Base-by-base conservation (phyloP, 495 filamentous ascomycete genomes). In the Saxophila tyrrhenica region DNA sequence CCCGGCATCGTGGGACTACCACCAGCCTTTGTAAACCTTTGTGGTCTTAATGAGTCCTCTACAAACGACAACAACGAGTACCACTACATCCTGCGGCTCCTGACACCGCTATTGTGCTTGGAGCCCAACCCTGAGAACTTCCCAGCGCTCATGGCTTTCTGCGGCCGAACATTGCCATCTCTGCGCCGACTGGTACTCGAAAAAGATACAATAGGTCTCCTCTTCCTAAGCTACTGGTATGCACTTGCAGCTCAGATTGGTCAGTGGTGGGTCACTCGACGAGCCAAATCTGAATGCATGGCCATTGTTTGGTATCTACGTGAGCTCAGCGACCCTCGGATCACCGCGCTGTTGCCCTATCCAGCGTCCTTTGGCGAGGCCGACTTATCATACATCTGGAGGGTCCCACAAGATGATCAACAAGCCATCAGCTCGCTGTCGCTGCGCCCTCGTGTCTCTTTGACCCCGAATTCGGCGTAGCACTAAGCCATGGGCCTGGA, bases 401-500 rank as follows among this genome's bases (percentile, higher is more conserved):
- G 7, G 7, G 10, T n/a, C n/a, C n/a, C n/a, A n/a, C n/a, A n/a
- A n/a, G n/a, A n/a, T n/a, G n/a, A n/a, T n/a, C n/a, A n/a, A n/a
- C n/a, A n/a, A n/a, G n/a, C n/a, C n/a, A n/a, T n/a, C n/a, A n/a
- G n/a, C n/a, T n/a, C n/a, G n/a, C n/a, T n/a, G n/a, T n/a, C 29
- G 29, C 29, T 13, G 29, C 5, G 13, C 29, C 13, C 29, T 35
- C 29, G 7, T 35, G 7, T 13, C 29, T 35, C 29, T 35, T 35
- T 7, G 41, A 44, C 41, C 19, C 17, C n/a, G 41, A 44, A 8
- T 3, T 21, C 17, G n/a, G 13, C 21, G 20, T 9, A 24, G 20
- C 10, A 9, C 9, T 47, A 11, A 54, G 42, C 35, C 21, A 54
- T 1, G 39, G 21, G 16, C 56, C 56, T 0, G 75, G 76, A 69